Percentiles rank a stretch among this genome's conserved stretches.
Conservation (phyloP, 305 asterid species). For the Rubia occidens region DNA sequence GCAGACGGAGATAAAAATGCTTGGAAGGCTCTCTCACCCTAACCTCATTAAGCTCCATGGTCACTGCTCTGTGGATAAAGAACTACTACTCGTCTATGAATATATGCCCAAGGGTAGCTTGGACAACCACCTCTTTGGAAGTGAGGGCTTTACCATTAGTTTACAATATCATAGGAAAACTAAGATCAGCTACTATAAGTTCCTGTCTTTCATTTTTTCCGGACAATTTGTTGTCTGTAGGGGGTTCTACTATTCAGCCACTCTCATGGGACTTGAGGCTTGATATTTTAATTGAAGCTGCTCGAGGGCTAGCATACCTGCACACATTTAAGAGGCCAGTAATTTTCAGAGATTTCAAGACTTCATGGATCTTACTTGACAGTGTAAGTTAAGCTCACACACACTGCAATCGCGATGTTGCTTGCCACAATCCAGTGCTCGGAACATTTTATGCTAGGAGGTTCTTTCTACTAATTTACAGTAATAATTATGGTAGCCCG, state of each 20-base stretch:
- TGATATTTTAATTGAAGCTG: slow-evolving; percentile 54
- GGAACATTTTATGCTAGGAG: not conserved
- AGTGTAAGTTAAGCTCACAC: not conserved
- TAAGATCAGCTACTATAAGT: not conserved
- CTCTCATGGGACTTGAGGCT: slow-evolving; percentile 64
- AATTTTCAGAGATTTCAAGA: slow-evolving; percentile 47
- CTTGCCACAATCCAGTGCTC: not conserved
- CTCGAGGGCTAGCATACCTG: slow-evolving; percentile 58
- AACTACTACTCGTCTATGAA: slow-evolving; percentile 40
- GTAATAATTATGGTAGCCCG: not conserved
- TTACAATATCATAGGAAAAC: not conserved
- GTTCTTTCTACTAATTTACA: not conserved
- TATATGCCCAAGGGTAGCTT: slow-evolving; percentile 44
- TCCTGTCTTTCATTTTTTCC: not conserved
- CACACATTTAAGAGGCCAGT: slow-evolving; percentile 41
- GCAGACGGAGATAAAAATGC: slow-evolving; percentile 42
- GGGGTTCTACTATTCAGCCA: slow-evolving; percentile 66
- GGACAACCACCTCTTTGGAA: slow-evolving; percentile 43
- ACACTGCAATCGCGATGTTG: not conserved
- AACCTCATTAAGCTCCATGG: slow-evolving; percentile 41
- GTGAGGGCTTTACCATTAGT: slow-evolving; percentile 20
- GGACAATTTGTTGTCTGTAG: slow-evolving; percentile 19
- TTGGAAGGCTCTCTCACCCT: slow-evolving; percentile 40
- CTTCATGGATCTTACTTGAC: slow-evolving; percentile 66
- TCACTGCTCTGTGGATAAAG: slow-evolving; percentile 34